Evolutionary conservation across 2,329 filamentous ascomycete species (phyloP).

Genomic region (Epichloe coenophiala): DNA sequence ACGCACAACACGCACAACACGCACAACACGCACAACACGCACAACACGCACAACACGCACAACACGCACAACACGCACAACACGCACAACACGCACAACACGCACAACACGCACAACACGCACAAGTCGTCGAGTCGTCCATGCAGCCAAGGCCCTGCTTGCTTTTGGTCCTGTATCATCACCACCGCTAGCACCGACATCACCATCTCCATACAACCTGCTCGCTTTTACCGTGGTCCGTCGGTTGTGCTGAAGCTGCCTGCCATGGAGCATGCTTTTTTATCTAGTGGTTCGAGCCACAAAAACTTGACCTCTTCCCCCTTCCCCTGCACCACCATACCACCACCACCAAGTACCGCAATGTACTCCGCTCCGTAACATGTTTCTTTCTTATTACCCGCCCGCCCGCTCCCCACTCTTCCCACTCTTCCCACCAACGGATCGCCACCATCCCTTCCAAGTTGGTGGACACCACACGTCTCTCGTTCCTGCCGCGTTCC

Average conservation of each 20-base stretch:
- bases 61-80: too few relatives aligned
- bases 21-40: too few relatives aligned
- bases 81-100: too few relatives aligned
- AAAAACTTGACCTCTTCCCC: too few relatives aligned
- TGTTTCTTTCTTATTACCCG: too few relatives aligned
- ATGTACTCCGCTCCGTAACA: too few relatives aligned
- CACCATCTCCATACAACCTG: too few relatives aligned
- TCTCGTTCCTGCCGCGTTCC: conserved; percentile 15
- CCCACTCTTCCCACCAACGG: background rate
- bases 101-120: too few relatives aligned
- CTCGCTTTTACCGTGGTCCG: background rate
- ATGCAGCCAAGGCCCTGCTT: background rate
- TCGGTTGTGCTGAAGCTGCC: background rate
- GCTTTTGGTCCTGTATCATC: conserved; percentile 4
- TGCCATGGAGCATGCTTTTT: too few relatives aligned
- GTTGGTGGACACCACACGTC: conserved; percentile 1
- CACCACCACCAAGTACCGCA: background rate
- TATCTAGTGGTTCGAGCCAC: too few relatives aligned
- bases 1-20: too few relatives aligned
- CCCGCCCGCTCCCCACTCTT: background rate
- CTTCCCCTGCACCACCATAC: background rate
- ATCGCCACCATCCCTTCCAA: background rate
- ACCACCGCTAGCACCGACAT: background rate
- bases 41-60: too few relatives aligned
- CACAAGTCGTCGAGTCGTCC: background rate